phyloP scores from a whole-genome alignment of 1,139 yeast species.

The Scheffersomyces segobiensis region DNA sequence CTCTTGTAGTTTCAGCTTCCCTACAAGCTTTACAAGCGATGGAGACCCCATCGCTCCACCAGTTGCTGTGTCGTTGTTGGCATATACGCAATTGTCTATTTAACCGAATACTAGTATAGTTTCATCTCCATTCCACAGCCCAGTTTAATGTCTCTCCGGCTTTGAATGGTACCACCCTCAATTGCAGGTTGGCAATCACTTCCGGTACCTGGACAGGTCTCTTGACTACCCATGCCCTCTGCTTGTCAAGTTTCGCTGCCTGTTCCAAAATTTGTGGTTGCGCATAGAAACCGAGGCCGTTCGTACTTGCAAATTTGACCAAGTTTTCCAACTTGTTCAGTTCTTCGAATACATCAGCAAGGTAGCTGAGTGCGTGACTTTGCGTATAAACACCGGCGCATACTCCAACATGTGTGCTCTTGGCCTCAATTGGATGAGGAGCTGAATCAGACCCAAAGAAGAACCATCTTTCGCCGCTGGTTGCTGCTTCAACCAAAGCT shows the following conservation, averaged over 20 bases:
- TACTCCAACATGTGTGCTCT: constrained; percentile 76
- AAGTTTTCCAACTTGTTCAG: constrained; percentile 63
- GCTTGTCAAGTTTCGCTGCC: constrained; percentile 46
- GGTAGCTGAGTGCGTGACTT: constrained; percentile 74
- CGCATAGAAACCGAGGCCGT: constrained; percentile 71
- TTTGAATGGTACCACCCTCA: constrained; percentile 82
- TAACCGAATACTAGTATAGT: neutral
- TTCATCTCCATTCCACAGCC: constrained; percentile 70
- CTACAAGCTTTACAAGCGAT: neutral
- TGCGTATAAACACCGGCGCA: constrained; percentile 98
- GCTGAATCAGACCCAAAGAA: constrained; percentile 98
- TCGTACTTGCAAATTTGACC: constrained; percentile 71
- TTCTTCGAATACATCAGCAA: constrained; percentile 83
- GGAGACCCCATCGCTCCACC: neutral
- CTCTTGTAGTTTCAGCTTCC: neutral
- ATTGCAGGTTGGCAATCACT: constrained; percentile 43
- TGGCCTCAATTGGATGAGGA: constrained; percentile 84
- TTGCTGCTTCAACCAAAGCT: constrained; percentile 84
- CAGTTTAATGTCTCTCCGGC: constrained; percentile 78
- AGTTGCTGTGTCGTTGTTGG: neutral
- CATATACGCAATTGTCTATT: neutral
- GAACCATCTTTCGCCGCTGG: constrained; percentile 88
- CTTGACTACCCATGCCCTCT: constrained; percentile 45
- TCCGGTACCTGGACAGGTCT: constrained; percentile 60
- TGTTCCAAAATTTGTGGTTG: constrained; percentile 37